phyloP scores from a whole-genome alignment of 192 early-diverging fungal species.

The Radiomyces spectabilis region DNA sequence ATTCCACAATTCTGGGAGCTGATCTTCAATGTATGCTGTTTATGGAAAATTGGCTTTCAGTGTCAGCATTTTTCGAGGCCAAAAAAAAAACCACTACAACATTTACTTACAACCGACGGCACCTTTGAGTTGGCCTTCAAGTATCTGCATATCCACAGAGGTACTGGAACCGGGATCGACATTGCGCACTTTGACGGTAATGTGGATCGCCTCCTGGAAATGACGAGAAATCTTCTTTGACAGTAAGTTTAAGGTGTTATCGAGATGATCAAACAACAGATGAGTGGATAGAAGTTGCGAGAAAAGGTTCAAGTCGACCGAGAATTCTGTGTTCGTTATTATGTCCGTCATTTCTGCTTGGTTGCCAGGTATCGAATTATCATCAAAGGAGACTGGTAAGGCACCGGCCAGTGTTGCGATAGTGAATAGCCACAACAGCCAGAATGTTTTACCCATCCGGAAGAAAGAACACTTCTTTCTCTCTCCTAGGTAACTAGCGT shows the following conservation, averaged over 20 bases:
- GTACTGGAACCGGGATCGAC: neutral
- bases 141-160: constrained; percentile 3
- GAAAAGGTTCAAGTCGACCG: constrained; percentile 5
- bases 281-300: constrained; percentile 1
- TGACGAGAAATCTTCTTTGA: neutral
- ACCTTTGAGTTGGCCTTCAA: constrained; percentile 5
- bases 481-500: too few species aligned
- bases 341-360: too few species aligned
- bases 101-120: constrained; percentile 15
- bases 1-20: neutral
- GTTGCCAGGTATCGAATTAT: too few species aligned
- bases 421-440: too few species aligned
- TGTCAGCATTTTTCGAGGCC: too few species aligned
- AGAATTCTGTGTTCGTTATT: too few species aligned
- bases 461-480: too few species aligned
- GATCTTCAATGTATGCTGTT: constrained; percentile 2
- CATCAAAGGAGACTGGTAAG: too few species aligned
- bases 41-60: too few species aligned
- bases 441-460: too few species aligned
- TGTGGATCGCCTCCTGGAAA: constrained; percentile 9
- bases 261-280: constrained; percentile 10
- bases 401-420: too few species aligned
- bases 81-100: too few species aligned
- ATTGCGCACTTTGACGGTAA: neutral
- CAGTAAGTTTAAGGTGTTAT: constrained; percentile 4